These are phyloP conservation scores for Trypanosoma theileri DNA, from an alignment of 208 protist species.

Conservation along the genomic window DNA sequence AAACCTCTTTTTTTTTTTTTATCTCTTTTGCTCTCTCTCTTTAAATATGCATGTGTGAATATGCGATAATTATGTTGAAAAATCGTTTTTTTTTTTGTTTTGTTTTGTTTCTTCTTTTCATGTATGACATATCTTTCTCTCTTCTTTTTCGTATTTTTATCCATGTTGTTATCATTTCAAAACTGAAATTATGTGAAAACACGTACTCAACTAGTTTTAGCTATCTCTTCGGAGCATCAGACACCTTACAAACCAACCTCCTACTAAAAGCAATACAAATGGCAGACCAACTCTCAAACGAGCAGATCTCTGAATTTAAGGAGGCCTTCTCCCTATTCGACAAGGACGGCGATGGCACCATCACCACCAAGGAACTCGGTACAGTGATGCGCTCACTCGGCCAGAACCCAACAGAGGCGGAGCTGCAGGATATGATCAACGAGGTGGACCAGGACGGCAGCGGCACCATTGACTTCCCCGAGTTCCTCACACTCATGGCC, in stretches of 20 bases:
- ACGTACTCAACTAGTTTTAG: background rate
- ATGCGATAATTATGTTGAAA: background rate
- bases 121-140: slow-evolving; percentile 4
- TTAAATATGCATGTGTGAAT: background rate
- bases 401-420: slow-evolving; percentile 94
- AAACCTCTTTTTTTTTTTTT: no score
- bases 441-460: slow-evolving; percentile 95
- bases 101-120: background rate
- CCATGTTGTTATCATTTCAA: background rate
- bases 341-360: slow-evolving; percentile 93
- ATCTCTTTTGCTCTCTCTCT: background rate
- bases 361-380: slow-evolving; percentile 99
- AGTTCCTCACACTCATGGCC: slow-evolving; percentile 88
- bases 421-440: slow-evolving; percentile 98
- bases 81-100: slow-evolving; percentile 12
- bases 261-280: slow-evolving; percentile 21
- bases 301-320: slow-evolving; percentile 99
- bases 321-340: slow-evolving; percentile 99
- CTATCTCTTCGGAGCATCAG: background rate
- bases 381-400: slow-evolving; percentile 99
- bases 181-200: slow-evolving; percentile 6
- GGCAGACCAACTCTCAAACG: slow-evolving; percentile 94
- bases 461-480: slow-evolving; percentile 96
- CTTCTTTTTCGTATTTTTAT: slow-evolving; percentile 7
- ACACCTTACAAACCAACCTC: background rate